These are phyloP conservation scores for Solanum raphanifolium DNA, from an alignment of 257 asterid species.

Conservation along the genomic window DNA sequence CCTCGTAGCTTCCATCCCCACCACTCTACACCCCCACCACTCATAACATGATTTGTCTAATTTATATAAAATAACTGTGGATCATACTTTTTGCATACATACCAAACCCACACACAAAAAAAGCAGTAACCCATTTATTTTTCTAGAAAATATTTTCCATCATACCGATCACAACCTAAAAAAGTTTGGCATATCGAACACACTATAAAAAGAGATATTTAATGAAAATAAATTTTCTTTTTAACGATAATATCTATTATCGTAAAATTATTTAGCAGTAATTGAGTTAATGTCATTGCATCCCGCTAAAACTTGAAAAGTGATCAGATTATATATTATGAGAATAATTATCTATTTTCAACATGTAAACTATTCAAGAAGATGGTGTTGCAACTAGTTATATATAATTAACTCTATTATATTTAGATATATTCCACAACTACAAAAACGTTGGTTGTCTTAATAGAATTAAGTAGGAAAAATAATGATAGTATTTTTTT, in stretches of 20 bases:
- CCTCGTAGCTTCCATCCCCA: background rate
- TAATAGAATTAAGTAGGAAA: background rate
- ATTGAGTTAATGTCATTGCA: too few species aligned
- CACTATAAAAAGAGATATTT: background rate
- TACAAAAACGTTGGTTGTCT: background rate
- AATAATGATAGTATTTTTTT: too few species aligned
- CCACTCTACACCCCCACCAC: background rate
- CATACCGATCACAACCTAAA: background rate
- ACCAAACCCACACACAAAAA: background rate
- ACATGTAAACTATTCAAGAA: background rate
- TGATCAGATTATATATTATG: background rate
- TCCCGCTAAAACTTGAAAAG: too few species aligned
- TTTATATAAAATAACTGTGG: too few species aligned
- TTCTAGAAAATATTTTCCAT: too few species aligned
- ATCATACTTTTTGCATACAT: background rate
- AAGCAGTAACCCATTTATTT: background rate
- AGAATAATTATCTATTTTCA: too few species aligned
- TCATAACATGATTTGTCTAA: background rate
- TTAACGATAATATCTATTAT: too few species aligned
- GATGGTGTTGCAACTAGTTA: background rate
- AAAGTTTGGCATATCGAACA: background rate
- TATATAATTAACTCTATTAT: background rate
- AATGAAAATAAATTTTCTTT: too few species aligned
- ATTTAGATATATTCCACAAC: background rate
- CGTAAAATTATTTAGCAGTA: too few species aligned